phyloP scores from a whole-genome alignment of 2,329 filamentous ascomycete genomes.

The Plenodomus biglobosus region DNA sequence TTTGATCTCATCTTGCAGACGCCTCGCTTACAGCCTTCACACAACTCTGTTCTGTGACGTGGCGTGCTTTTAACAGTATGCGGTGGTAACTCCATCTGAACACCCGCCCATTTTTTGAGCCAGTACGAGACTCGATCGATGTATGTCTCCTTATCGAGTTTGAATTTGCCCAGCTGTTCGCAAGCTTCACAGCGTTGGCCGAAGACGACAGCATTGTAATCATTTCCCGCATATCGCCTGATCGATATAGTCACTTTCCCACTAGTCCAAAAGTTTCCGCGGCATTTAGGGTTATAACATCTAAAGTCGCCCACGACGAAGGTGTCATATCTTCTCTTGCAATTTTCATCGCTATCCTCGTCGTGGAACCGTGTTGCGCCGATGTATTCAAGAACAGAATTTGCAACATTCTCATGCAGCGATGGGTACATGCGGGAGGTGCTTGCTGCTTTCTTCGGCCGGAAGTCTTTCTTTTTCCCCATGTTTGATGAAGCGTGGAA shows the following conservation, averaged over 20 bases:
- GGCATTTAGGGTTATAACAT: slow-evolving; percentile 17
- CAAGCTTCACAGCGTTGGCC: slow-evolving; percentile 24
- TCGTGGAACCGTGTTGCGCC: slow-evolving; percentile 5
- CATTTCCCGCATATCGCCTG: slow-evolving; percentile 13
- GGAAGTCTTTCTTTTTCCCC: too few relatives aligned
- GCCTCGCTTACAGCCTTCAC: slow-evolving; percentile 7
- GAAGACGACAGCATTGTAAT: slow-evolving; percentile 23
- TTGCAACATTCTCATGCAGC: slow-evolving; percentile 3
- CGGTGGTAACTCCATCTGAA: slow-evolving; percentile 3
- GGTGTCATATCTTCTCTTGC: slow-evolving; percentile 7
- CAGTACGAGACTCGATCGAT: slow-evolving; percentile 24
- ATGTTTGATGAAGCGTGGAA: too few relatives aligned
- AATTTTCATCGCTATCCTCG: slow-evolving; percentile 1
- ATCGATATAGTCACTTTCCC: slow-evolving; percentile 16
- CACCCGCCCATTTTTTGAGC: slow-evolving; percentile 26
- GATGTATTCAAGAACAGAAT: slow-evolving; percentile 2
- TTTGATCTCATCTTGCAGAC: too few relatives aligned
- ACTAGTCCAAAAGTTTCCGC: slow-evolving; percentile 12
- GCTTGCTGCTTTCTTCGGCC: too few relatives aligned
- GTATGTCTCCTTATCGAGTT: slow-evolving; percentile 19
- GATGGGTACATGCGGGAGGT: slow-evolving; percentile 8
- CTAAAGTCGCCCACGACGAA: slow-evolving; percentile 19
- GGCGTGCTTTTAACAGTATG: background rate
- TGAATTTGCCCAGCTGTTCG: slow-evolving; percentile 15
- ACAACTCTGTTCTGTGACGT: slow-evolving; percentile 1